Evolutionary conservation across 768 basidiomycete species (phyloP).

Genomic region (Dacryopinax primogenitus): DNA sequence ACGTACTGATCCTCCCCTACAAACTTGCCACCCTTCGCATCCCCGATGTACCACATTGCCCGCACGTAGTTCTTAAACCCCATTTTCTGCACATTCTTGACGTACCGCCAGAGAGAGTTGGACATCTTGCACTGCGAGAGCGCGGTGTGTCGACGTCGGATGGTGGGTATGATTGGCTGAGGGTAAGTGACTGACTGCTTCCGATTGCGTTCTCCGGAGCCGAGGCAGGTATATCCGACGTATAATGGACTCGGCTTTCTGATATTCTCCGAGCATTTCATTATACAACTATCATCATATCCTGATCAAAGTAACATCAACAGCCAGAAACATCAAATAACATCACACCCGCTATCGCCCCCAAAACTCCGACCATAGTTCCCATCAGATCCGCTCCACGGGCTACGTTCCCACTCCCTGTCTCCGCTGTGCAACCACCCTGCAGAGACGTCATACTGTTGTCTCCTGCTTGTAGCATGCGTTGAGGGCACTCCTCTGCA

Average conservation of each 20-base stretch:
- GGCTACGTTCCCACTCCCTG: not conserved
- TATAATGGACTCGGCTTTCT: no score
- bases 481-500: not conserved
- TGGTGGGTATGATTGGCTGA: not conserved
- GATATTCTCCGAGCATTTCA: not conserved
- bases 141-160: not conserved
- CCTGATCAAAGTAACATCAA: not conserved
- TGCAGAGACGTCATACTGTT: not conserved
- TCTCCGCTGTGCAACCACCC: not conserved
- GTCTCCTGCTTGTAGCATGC: not conserved
- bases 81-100: not conserved
- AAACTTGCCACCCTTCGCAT: slow-evolving; percentile 72
- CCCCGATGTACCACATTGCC: slow-evolving; percentile 76
- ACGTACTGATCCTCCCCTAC: slow-evolving; percentile 76
- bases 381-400: not conserved
- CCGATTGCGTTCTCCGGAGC: not conserved
- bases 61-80: slow-evolving; percentile 1
- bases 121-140: not conserved
- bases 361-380: not conserved
- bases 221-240: no score
- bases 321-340: not conserved
- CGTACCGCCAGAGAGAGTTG: not conserved
- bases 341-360: not conserved
- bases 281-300: not conserved
- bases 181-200: not conserved